These are phyloP conservation scores for Boletus mariae DNA, from an alignment of 1,284 basidiomycete species.

Conservation along the genomic window DNA sequence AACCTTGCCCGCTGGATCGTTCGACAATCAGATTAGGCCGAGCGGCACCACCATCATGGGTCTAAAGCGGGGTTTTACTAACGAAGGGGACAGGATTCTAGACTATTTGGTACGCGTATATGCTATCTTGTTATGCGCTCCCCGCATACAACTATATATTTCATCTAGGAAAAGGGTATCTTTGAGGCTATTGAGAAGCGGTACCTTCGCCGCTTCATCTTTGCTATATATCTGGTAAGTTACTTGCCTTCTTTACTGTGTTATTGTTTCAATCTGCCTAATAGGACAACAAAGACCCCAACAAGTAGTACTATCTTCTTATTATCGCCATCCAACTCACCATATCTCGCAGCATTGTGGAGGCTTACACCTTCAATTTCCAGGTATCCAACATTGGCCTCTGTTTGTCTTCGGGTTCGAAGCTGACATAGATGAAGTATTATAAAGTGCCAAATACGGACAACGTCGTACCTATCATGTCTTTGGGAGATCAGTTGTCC, in stretches of 20 bases:
- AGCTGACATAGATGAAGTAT: conserved; percentile 45
- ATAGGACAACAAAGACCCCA: conserved; percentile 75
- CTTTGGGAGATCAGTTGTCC: conserved; percentile 54
- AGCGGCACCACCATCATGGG: conserved; percentile 48
- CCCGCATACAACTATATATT: conserved; percentile 7
- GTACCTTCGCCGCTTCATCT: conserved; percentile 75
- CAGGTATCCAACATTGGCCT: conserved; percentile 41
- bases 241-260: background rate
- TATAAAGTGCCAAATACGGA: conserved; percentile 55
- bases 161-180: conserved; percentile 67
- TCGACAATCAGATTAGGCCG: conserved; percentile 20
- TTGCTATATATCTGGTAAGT: conserved; percentile 75
- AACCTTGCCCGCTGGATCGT: conserved; percentile 16
- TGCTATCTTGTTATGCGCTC: background rate
- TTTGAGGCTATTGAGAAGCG: conserved; percentile 75
- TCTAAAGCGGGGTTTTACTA: conserved; percentile 69
- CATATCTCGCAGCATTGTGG: conserved; percentile 58
- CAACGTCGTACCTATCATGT: conserved; percentile 60
- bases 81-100: conserved; percentile 74
- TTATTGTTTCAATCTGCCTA: conserved; percentile 1
- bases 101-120: conserved; percentile 63
- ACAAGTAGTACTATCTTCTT: conserved; percentile 49
- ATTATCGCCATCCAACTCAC: conserved; percentile 19
- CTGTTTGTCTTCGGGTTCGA: background rate
- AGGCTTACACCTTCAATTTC: conserved; percentile 81